Evolutionary conservation across 495 filamentous ascomycete genomes (phyloP).

Genomic region (Aspergillus sclerotiicarbonarius): DNA sequence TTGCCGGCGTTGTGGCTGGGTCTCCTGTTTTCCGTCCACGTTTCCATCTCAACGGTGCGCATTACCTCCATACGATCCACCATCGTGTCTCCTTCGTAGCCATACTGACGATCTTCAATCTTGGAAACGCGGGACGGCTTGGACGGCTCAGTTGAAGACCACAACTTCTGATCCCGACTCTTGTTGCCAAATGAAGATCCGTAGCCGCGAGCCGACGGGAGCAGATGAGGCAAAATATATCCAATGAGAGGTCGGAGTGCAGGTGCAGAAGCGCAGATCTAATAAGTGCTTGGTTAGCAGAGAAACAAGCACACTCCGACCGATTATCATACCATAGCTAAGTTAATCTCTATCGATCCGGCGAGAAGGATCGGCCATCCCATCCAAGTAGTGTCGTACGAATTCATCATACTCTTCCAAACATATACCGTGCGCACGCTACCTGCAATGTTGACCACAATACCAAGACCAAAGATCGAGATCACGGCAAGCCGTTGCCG

Average conservation of each 20-base stretch:
- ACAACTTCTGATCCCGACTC: slow-evolving; percentile 25
- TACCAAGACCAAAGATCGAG: slow-evolving; percentile 57
- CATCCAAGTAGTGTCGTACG: slow-evolving; percentile 54
- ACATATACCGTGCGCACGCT: slow-evolving; percentile 53
- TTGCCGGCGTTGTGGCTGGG: slow-evolving; percentile 14
- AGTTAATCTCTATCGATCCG: slow-evolving; percentile 54
- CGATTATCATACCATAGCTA: slow-evolving; percentile 53
- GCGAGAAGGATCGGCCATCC: slow-evolving; percentile 53
- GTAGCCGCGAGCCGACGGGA: slow-evolving; percentile 28
- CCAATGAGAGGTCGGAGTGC: slow-evolving; percentile 53
- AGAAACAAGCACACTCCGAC: not conserved
- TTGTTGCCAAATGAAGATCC: slow-evolving; percentile 22
- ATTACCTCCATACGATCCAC: slow-evolving; percentile 20
- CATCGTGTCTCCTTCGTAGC: not conserved
- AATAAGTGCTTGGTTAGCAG: not conserved
- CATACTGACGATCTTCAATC: slow-evolving; percentile 7
- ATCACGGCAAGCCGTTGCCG: slow-evolving; percentile 56
- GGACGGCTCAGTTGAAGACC: slow-evolving; percentile 22
- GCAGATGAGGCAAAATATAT: slow-evolving; percentile 40
- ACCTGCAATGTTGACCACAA: slow-evolving; percentile 57
- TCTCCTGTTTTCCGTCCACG: slow-evolving; percentile 25
- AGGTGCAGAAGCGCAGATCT: slow-evolving; percentile 58
- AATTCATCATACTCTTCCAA: slow-evolving; percentile 47
- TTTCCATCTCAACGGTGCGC: slow-evolving; percentile 38
- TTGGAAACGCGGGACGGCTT: slow-evolving; percentile 10